Conservation (phyloP, 1,284 basidiomycete species). For the Puccinia brachypodii region DNA sequence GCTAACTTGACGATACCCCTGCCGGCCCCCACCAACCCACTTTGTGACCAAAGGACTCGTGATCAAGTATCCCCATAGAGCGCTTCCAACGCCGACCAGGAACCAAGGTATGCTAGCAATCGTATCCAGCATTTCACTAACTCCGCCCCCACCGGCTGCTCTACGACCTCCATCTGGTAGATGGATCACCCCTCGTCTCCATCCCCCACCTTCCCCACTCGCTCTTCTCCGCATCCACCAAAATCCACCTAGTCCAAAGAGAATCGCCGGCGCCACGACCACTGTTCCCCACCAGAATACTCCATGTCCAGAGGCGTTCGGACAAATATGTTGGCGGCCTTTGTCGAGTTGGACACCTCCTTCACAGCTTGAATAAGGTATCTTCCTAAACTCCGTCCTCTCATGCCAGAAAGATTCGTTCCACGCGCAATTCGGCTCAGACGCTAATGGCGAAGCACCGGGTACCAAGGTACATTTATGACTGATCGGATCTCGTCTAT, state of each 20-base stretch:
- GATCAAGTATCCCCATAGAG: slow-evolving; percentile 49
- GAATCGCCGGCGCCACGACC: slow-evolving; percentile 69
- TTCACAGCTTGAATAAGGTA: slow-evolving; percentile 78
- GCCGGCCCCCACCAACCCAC: slow-evolving; percentile 39
- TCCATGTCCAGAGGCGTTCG: slow-evolving; percentile 68
- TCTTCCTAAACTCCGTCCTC: slow-evolving; percentile 81
- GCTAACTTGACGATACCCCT: slow-evolving; percentile 47
- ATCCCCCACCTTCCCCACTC: neutral
- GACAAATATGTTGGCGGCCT: slow-evolving; percentile 72
- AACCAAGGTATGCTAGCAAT: slow-evolving; percentile 83
- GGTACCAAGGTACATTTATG: slow-evolving; percentile 73
- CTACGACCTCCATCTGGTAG: slow-evolving; percentile 39
- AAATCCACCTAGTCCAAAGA: slow-evolving; percentile 72
- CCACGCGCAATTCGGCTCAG: slow-evolving; percentile 54
- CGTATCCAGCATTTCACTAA: slow-evolving; percentile 63
- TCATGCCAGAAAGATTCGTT: slow-evolving; percentile 73
- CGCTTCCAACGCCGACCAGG: slow-evolving; percentile 71
- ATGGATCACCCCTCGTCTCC: slow-evolving; percentile 37
- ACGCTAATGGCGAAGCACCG: slow-evolving; percentile 65
- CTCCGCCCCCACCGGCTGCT: slow-evolving; percentile 57
- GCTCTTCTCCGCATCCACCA: slow-evolving; percentile 66
- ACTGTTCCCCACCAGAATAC: slow-evolving; percentile 79
- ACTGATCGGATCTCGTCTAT: slow-evolving; percentile 65
- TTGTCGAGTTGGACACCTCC: slow-evolving; percentile 72
- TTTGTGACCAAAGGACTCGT: slow-evolving; percentile 26